A percentile compares a stretch with the other conserved stretches of the same genome.
phyloP scores from a whole-genome alignment of 2,329 filamentous ascomycete species.

The Arthrocladium fulminans region DNA sequence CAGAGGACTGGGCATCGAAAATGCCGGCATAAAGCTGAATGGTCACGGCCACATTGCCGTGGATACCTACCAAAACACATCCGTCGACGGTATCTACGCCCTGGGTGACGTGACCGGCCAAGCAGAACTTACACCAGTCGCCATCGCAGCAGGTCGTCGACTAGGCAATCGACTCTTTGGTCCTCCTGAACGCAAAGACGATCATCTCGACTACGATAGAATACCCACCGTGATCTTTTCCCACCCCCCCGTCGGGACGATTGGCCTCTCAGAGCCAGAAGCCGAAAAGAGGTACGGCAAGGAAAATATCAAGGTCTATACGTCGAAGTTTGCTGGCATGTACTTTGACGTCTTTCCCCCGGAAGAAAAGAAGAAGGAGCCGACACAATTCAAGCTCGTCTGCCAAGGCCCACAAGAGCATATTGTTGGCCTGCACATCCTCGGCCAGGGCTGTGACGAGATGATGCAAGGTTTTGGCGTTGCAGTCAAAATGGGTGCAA shows the following conservation, averaged over 20 bases:
- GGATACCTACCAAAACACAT: constrained; percentile 45
- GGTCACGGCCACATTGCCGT: constrained; percentile 36
- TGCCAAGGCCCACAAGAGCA: constrained; percentile 42
- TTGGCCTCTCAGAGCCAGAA: constrained; percentile 43
- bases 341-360: constrained; percentile 39
- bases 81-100: constrained; percentile 39
- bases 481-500: constrained; percentile 70
- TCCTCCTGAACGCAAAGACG: constrained; percentile 34
- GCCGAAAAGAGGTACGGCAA: constrained; percentile 40
- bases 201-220: constrained; percentile 41
- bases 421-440: constrained; percentile 43
- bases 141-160: constrained; percentile 44
- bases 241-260: constrained; percentile 42
- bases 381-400: constrained; percentile 44
- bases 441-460: constrained; percentile 45
- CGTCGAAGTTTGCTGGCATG: constrained; percentile 42
- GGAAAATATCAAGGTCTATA: constrained; percentile 43
- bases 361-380: constrained; percentile 42
- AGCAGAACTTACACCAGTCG: constrained; percentile 44
- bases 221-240: constrained; percentile 47
- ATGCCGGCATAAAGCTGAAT: constrained; percentile 35
- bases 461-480: constrained; percentile 68
- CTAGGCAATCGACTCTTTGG: constrained; percentile 44
- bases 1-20: constrained; percentile 34
- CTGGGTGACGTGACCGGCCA: constrained; percentile 45